Evolutionary conservation across 169 alveolate species (phyloP).

Genomic region (Plasmodium chabaudi): DNA sequence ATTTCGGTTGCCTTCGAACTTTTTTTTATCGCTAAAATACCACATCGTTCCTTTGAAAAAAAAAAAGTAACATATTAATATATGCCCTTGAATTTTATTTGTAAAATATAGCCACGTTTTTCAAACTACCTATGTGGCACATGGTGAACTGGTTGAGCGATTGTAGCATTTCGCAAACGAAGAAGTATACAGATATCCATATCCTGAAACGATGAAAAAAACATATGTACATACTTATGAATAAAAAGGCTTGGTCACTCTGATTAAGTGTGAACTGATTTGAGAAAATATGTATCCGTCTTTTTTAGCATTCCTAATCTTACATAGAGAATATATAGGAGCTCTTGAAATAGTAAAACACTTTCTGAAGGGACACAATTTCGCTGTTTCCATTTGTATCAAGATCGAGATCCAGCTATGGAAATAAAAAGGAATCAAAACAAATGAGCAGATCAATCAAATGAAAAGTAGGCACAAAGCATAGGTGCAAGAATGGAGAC

Average conservation of each 20-base stretch:
- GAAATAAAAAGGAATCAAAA: background rate
- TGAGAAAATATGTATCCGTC: background rate
- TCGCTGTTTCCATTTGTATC: constrained; percentile 59
- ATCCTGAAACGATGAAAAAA: constrained; percentile 7
- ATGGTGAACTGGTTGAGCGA: constrained; percentile 61
- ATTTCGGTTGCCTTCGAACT: constrained; percentile 5
- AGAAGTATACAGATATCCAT: constrained; percentile 42
- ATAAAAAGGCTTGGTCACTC: background rate
- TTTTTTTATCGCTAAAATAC: constrained; percentile 56
- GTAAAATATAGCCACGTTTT: no score
- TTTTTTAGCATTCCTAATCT: background rate
- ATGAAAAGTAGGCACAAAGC: background rate
- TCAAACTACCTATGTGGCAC: constrained; percentile 35
- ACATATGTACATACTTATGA: background rate
- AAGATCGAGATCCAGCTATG: constrained; percentile 30
- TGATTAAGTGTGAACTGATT: no score
- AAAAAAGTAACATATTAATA: background rate
- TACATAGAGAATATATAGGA: constrained; percentile 61
- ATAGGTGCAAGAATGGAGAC: no score
- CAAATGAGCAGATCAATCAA: background rate
- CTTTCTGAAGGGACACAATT: constrained; percentile 49
- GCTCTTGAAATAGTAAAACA: constrained; percentile 53
- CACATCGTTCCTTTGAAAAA: constrained; percentile 55
- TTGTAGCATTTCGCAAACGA: constrained; percentile 55
- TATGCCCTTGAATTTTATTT: no score